phyloP scores from a whole-genome alignment of 2,329 filamentous ascomycete genomes.

The Fusarium austroafricanum region DNA sequence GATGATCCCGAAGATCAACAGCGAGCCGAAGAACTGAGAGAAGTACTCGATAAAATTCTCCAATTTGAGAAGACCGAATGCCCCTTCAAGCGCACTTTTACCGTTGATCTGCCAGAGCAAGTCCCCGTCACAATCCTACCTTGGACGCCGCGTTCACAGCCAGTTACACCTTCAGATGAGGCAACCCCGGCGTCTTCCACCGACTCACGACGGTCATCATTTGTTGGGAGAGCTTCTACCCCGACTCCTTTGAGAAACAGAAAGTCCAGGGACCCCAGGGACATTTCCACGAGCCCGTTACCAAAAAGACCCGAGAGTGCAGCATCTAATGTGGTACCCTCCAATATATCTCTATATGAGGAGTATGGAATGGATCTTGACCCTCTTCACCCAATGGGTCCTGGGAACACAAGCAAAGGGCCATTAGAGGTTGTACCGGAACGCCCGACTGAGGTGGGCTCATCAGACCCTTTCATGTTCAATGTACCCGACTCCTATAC shows the following conservation, averaged over 20 bases:
- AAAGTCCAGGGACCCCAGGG: constrained; percentile 1
- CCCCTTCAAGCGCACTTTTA: constrained; percentile 83
- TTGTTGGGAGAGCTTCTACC: constrained; percentile 29
- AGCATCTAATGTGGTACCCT: constrained; percentile 13
- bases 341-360: constrained; percentile 26
- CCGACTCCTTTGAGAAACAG: constrained; percentile 22
- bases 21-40: constrained; percentile 74
- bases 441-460: constrained; percentile 13
- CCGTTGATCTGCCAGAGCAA: constrained; percentile 76
- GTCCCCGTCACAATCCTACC: constrained; percentile 74
- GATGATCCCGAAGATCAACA: constrained; percentile 60
- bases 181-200: constrained; percentile 12
- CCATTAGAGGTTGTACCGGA: constrained; percentile 25
- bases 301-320: constrained; percentile 15
- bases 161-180: constrained; percentile 21
- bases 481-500: neutral
- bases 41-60: constrained; percentile 76
- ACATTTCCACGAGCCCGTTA: constrained; percentile 20
- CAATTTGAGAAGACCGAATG: constrained; percentile 90
- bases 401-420: constrained; percentile 3
- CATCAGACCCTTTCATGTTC: constrained; percentile 13
- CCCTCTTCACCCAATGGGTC: constrained; percentile 9
- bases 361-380: constrained; percentile 15
- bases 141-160: constrained; percentile 66
- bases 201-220: constrained; percentile 32